Percentiles rank a stretch among this genome's conserved stretches.
phyloP scores from a whole-genome alignment of 108 stramenopile genomes.

The Licmophora abbreviata region DNA sequence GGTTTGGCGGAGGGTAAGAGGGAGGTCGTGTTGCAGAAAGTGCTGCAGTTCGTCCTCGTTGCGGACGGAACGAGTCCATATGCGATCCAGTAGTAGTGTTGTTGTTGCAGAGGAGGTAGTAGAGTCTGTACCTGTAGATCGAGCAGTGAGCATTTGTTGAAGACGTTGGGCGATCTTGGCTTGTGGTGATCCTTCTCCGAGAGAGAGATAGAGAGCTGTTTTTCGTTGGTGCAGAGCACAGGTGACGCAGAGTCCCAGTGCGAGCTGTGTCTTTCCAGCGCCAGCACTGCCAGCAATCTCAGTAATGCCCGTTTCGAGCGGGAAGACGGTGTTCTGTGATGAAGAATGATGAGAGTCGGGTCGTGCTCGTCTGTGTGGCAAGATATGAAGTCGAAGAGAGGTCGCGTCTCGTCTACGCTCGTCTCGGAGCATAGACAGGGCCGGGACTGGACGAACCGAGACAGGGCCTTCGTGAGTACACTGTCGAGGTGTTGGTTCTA shows the following conservation, averaged over 20 bases:
- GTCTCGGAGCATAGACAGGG: too few species aligned
- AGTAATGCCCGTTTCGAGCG: constrained; percentile 34
- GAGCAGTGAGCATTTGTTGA: constrained; percentile 25
- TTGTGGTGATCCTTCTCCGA: constrained; percentile 29
- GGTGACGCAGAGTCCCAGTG: constrained; percentile 36
- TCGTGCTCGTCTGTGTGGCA: too few species aligned
- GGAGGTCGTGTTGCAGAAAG: constrained; percentile 1
- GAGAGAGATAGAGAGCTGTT: constrained; percentile 43
- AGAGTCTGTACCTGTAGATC: constrained; percentile 3
- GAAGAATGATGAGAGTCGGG: too few species aligned
- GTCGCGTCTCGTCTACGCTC: too few species aligned
- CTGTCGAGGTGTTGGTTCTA: too few species aligned
- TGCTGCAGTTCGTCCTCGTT: constrained; percentile 5
- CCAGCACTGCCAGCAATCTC: constrained; percentile 64
- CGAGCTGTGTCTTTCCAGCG: constrained; percentile 67
- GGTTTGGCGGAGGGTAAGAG: constrained; percentile 1
- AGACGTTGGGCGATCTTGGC: constrained; percentile 29
- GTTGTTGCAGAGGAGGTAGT: background rate
- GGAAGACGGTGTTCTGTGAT: too few species aligned
- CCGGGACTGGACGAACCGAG: too few species aligned
- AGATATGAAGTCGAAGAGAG: too few species aligned
- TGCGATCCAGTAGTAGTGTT: constrained; percentile 4
- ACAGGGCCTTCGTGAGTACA: too few species aligned
- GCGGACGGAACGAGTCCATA: constrained; percentile 2
- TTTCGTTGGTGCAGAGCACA: constrained; percentile 13